A percentile compares a stretch with the other conserved stretches of the same genome.
These are phyloP conservation scores for Saturnispora zaruensis DNA, from an alignment of 805 yeast species.

Conservation along the genomic window DNA sequence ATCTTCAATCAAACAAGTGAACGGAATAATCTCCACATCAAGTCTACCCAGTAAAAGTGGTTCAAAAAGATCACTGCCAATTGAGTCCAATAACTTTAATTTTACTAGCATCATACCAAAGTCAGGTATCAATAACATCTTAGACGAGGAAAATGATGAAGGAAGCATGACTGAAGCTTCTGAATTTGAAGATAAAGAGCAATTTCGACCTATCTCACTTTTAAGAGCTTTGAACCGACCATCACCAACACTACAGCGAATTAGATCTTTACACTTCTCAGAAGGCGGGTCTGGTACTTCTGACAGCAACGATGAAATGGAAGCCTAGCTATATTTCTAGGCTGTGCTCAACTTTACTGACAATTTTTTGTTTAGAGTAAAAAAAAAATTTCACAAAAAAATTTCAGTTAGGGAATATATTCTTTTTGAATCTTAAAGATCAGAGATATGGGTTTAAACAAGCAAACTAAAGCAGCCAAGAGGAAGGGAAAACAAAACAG, in stretches of 20 bases:
- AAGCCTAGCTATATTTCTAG: not conserved
- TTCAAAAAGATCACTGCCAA: not conserved
- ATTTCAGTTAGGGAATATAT: not conserved
- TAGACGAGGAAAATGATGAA: not conserved
- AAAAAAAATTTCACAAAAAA: conserved; percentile 1
- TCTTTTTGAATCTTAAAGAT: not conserved
- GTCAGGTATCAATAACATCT: too few relatives aligned
- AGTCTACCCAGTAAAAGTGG: not conserved
- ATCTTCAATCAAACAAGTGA: not conserved
- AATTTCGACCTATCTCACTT: not conserved
- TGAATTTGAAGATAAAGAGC: conserved; percentile 1
- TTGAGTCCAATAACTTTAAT: not conserved
- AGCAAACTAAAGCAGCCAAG: conserved; percentile 51
- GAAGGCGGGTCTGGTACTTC: conserved; percentile 1
- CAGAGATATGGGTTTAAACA: conserved; percentile 24
- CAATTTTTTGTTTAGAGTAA: not conserved
- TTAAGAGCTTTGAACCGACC: not conserved
- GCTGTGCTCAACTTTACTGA: not conserved
- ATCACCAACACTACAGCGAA: not conserved
- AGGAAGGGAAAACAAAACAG: conserved; percentile 44
- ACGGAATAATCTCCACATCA: not conserved
- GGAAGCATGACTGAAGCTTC: not conserved
- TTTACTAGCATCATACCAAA: not conserved
- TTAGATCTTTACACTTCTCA: not conserved
- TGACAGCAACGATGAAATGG: conserved; percentile 2